phyloP scores from a whole-genome alignment of 139 green algal genomes.

The Tetratostichococcus sp. region DNA sequence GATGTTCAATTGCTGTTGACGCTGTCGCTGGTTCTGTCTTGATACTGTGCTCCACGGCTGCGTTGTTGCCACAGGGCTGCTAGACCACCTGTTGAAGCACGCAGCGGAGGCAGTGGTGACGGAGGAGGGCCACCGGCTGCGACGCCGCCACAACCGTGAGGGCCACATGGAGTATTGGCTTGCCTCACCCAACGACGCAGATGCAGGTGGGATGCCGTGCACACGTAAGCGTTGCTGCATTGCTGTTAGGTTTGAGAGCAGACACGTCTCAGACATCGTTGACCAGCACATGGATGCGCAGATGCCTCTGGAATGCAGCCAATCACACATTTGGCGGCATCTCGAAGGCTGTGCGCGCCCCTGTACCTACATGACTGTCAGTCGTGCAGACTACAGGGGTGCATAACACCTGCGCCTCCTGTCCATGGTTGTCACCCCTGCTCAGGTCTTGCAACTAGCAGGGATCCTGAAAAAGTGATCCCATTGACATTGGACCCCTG shows the following conservation, averaged over 20 bases:
- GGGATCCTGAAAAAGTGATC: no score
- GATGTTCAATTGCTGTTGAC: background rate
- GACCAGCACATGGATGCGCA: no score
- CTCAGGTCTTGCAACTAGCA: no score
- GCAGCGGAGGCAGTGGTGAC: conserved; percentile 41
- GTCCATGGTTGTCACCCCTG: no score
- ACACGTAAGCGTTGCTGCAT: background rate
- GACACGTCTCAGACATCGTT: no score
- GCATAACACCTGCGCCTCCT: no score
- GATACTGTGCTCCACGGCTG: background rate
- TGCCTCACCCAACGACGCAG: conserved; percentile 15
- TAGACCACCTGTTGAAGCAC: conserved; percentile 68
- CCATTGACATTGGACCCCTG: no score
- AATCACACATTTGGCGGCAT: no score
- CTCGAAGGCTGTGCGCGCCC: no score
- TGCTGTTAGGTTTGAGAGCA: background rate
- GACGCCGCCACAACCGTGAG: conserved; percentile 47
- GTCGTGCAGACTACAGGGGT: no score
- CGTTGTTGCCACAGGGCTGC: conserved; percentile 37
- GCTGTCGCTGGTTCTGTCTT: background rate
- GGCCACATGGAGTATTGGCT: conserved; percentile 65
- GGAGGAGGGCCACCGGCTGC: conserved; percentile 28
- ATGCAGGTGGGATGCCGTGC: background rate
- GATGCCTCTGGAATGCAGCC: no score
- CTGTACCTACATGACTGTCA: no score